Evolutionary conservation across 805 yeast species (phyloP).

Genomic region (Scheffersomyces lignosus): DNA sequence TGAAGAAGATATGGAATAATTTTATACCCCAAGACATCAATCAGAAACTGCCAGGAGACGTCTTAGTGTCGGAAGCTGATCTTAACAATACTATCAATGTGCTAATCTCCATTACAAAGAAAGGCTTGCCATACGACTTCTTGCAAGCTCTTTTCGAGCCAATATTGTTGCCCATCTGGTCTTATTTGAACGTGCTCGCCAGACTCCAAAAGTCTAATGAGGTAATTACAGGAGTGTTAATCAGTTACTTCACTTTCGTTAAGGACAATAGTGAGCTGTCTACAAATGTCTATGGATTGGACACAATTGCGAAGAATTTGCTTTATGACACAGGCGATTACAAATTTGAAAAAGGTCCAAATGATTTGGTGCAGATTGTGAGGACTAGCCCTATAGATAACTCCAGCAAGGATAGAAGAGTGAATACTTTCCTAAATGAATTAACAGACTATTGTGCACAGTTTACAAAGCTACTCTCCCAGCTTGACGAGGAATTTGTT

Average conservation of each 20-base stretch:
- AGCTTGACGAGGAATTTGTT: conserved; percentile 48
- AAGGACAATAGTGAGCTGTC: conserved; percentile 16
- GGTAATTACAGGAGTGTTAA: conserved; percentile 37
- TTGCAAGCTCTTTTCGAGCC: conserved; percentile 27
- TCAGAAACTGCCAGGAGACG: conserved; percentile 39
- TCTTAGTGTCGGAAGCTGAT: conserved; percentile 45
- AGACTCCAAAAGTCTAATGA: conserved; percentile 28
- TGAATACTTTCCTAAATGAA: conserved; percentile 24
- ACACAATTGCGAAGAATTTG: conserved; percentile 32
- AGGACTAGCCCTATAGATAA: conserved; percentile 3
- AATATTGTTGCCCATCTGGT: conserved; percentile 42
- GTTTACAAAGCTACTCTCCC: conserved; percentile 45
- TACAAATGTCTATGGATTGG: conserved; percentile 21
- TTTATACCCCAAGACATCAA: conserved; percentile 39
- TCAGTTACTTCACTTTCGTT: conserved; percentile 32
- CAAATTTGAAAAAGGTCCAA: conserved; percentile 40
- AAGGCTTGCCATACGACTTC: conserved; percentile 26
- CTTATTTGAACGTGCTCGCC: conserved; percentile 40
- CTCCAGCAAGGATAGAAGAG: conserved; percentile 22
- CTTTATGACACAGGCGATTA: conserved; percentile 25
- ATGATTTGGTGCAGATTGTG: conserved; percentile 34
- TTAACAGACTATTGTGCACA: conserved; percentile 26
- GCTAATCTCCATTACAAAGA: conserved; percentile 57
- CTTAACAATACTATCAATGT: conserved; percentile 67
- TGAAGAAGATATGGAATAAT: conserved; percentile 47